These are phyloP conservation scores for Hypoxylon fragiforme DNA, from an alignment of 495 filamentous ascomycete genomes.

Conservation along the genomic window DNA sequence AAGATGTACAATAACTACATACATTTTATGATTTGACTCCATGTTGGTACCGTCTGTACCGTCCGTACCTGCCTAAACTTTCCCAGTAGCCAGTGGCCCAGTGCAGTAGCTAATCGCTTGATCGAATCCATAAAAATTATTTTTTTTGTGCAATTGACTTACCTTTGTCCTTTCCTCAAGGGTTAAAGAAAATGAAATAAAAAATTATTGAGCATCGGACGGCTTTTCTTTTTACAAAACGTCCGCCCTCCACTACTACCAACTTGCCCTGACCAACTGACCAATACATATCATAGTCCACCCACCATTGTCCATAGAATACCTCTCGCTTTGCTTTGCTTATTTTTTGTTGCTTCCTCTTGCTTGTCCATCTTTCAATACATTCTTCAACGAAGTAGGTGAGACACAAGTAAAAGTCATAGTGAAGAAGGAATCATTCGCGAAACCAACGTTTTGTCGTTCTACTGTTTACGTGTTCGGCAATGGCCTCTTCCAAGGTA, in stretches of 20 bases:
- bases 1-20: too few relatives aligned
- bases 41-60: too few relatives aligned
- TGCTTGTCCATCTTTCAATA: constrained; percentile 28
- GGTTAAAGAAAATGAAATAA: constrained; percentile 26
- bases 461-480: constrained; percentile 38
- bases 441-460: constrained; percentile 37
- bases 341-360: constrained; percentile 30
- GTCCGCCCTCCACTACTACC: constrained; percentile 23
- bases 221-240: constrained; percentile 29
- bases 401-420: constrained; percentile 24
- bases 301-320: constrained; percentile 35
- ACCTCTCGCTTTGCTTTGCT: constrained; percentile 38
- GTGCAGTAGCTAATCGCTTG: constrained; percentile 15
- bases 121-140: constrained; percentile 33
- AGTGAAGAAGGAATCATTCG: constrained; percentile 6
- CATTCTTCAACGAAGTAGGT: constrained; percentile 29
- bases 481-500: constrained; percentile 61
- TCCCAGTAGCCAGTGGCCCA: too few relatives aligned
- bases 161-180: constrained; percentile 31
- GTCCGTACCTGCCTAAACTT: constrained; percentile 31
- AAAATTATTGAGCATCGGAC: constrained; percentile 27
- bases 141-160: constrained; percentile 35
- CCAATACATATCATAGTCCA: constrained; percentile 31
- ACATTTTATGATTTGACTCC: too few relatives aligned
- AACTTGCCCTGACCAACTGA: constrained; percentile 2